These are phyloP conservation scores for Cyberlindnera meyerae DNA, from an alignment of 805 yeast species.

Conservation along the genomic window DNA sequence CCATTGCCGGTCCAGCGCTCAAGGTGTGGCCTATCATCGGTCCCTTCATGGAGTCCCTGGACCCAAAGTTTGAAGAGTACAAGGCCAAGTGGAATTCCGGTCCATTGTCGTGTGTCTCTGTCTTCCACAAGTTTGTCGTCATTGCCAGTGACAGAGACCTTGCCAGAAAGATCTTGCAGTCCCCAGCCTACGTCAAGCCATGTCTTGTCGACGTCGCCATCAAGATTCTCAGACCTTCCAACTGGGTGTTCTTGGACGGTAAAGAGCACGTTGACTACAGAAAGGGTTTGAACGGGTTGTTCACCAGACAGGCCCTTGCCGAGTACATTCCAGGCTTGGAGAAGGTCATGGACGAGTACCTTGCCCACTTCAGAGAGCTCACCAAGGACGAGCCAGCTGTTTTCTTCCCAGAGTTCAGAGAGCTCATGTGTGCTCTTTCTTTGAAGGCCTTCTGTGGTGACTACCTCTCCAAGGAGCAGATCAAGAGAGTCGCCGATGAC, in stretches of 20 bases:
- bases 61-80: constrained; percentile 94
- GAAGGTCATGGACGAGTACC: constrained; percentile 74
- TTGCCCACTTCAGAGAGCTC: constrained; percentile 55
- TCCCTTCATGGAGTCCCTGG: constrained; percentile 88
- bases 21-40: constrained; percentile 96
- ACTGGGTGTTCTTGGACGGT: constrained; percentile 98
- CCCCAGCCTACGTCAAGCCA: constrained; percentile 88
- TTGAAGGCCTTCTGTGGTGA: constrained; percentile 94
- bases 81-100: constrained; percentile 93
- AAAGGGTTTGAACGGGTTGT: constrained; percentile 82
- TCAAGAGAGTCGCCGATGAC: constrained; percentile 84
- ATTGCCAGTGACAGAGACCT: constrained; percentile 86
- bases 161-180: constrained; percentile 78
- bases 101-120: constrained; percentile 91
- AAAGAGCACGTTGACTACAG: constrained; percentile 93
- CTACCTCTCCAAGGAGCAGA: constrained; percentile 88
- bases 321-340: constrained; percentile 84
- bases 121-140: constrained; percentile 96
- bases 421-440: constrained; percentile 90
- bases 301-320: constrained; percentile 78
- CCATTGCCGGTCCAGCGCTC: constrained; percentile 83
- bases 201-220: constrained; percentile 97
- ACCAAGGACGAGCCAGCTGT: constrained; percentile 63
- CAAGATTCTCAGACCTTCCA: constrained; percentile 88
- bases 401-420: constrained; percentile 92